Base-by-base conservation (phyloP, 768 basidiomycete species). In the Amanita phalloides region DNA sequence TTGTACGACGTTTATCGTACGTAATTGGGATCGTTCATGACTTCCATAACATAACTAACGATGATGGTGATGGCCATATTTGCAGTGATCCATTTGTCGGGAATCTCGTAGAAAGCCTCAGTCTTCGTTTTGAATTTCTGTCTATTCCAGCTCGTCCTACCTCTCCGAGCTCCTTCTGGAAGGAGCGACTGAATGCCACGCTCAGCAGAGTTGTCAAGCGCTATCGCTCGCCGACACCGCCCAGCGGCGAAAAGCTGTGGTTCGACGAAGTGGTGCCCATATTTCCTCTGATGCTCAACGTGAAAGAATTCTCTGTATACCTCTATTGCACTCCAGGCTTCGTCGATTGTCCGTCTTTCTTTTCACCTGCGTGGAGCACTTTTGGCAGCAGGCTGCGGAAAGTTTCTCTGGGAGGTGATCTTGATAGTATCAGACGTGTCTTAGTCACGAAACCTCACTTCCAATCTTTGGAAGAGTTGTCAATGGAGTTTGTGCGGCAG, bases 401-500 rank as follows among this genome's bases (percentile, higher is more conserved):
- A 11, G 37, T 74, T 6, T 67, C 68, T 3, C 56, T 76, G 6
- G 66, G 67, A 4, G 71, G 71, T 21, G 66, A 70, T 41, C 56
- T 71, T 11, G 64, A 67, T 33, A 66, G 64, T 1, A 67, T 69
- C 51, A 62, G 62, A 23, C 59, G 63, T 6, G 54, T 75, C 11
- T 57, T 68, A 3, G 60, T 59, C 14, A 66, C 71, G 2, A 52
- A 60, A 13, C 70, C 73, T 3, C 36, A 54, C 13, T 58, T 71
- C 17, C 55, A 56, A 3, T 61, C 62, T 3, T 57, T 75, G 28
- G 57, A 62, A 54, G 63, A 68, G 11, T 60, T 76, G 20, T 61
- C 63, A 23, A 38, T 76, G 28, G 72, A 73, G 54, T 69, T 74
- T 47, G 67, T 68, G 4, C 59, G 69, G 41, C 67, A 68, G 48